Percentiles rank a stretch among this genome's conserved stretches.
phyloP scores from a whole-genome alignment of 345 rosid species.

The Aethionema arabicum region DNA sequence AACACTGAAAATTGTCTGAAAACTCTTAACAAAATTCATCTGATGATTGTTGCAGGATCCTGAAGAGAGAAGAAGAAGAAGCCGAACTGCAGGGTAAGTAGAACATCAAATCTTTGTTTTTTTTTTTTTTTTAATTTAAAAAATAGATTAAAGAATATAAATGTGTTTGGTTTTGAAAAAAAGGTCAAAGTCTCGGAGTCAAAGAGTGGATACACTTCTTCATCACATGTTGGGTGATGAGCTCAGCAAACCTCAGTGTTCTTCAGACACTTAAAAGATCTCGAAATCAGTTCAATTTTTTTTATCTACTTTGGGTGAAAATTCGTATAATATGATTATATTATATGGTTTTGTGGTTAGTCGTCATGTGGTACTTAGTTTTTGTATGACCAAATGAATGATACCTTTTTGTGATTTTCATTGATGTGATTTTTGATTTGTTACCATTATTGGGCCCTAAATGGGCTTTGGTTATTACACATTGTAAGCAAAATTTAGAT shows the following conservation, averaged over 20 bases:
- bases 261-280: slow-evolving; percentile 18
- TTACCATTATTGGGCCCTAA: too few relatives aligned
- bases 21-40: neutral
- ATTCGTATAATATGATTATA: neutral
- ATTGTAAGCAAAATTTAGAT: too few relatives aligned
- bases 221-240: slow-evolving; percentile 80
- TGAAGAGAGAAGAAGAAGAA: slow-evolving; percentile 41
- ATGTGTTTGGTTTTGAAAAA: slow-evolving; percentile 25
- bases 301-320: neutral
- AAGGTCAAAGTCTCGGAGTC: slow-evolving; percentile 88
- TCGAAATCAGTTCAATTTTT: neutral
- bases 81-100: slow-evolving; percentile 64
- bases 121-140: neutral
- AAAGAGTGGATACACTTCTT: slow-evolving; percentile 82
- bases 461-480: too few relatives aligned
- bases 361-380: too few relatives aligned
- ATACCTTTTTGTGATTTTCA: too few relatives aligned
- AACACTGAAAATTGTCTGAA: neutral
- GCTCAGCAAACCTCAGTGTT: slow-evolving; percentile 42
- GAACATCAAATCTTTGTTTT: slow-evolving; percentile 9
- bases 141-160: slow-evolving; percentile 3
- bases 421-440: too few relatives aligned
- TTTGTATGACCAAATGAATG: too few relatives aligned
- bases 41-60: slow-evolving; percentile 45
- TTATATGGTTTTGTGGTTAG: slow-evolving; percentile 2